Evolutionary conservation across 345 rosid species (phyloP).

Genomic region (Nasturtium officinale): DNA sequence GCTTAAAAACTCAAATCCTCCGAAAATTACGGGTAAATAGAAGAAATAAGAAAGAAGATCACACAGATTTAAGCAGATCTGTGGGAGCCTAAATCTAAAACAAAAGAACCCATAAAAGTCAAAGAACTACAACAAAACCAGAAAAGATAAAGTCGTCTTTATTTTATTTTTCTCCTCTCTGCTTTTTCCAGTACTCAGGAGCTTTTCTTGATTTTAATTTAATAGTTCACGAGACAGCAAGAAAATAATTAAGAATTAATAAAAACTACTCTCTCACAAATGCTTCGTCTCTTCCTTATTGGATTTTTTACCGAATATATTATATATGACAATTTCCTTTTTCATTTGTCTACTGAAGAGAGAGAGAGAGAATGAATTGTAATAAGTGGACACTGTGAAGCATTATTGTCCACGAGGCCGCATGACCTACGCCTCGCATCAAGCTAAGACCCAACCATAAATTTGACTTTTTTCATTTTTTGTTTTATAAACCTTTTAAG

Average conservation of each 20-base stretch:
- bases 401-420: slow-evolving; percentile 47
- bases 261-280: neutral
- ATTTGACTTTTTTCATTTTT: slow-evolving; percentile 33
- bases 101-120: slow-evolving; percentile 43
- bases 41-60: slow-evolving; percentile 27
- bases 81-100: slow-evolving; percentile 32
- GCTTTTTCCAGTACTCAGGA: slow-evolving; percentile 39
- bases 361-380: slow-evolving; percentile 25
- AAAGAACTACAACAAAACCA: slow-evolving; percentile 38
- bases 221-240: slow-evolving; percentile 40
- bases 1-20: slow-evolving; percentile 29
- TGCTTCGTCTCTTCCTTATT: slow-evolving; percentile 20
- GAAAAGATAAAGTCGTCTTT: slow-evolving; percentile 44
- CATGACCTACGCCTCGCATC: slow-evolving; percentile 49
- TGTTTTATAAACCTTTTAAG: neutral
- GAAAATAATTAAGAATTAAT: slow-evolving; percentile 29
- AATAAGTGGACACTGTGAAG: slow-evolving; percentile 44
- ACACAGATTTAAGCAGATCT: slow-evolving; percentile 41
- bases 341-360: slow-evolving; percentile 17
- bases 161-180: slow-evolving; percentile 9
- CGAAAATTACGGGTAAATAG: slow-evolving; percentile 30
- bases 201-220: slow-evolving; percentile 41
- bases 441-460: slow-evolving; percentile 38
- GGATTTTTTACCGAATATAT: slow-evolving; percentile 32
- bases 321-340: slow-evolving; percentile 12